Evolutionary conservation across 768 basidiomycete genomes (phyloP), one percentile per base, ranked within the genome.

Genomic region (Psilocybe cubensis): DNA sequence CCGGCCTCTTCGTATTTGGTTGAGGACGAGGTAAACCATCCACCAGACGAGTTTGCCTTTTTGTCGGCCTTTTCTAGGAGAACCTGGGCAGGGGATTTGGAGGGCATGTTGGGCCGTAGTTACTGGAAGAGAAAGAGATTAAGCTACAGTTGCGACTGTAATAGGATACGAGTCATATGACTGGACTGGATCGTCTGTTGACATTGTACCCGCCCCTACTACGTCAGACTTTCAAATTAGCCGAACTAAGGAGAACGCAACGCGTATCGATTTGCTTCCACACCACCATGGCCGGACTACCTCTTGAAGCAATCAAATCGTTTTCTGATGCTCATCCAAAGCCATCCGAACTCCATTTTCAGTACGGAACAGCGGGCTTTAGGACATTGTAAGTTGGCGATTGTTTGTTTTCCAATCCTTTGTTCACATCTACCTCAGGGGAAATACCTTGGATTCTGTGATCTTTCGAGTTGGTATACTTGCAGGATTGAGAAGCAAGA

Each of bases 341-440:
- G 68, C 90, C 87, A n/a, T 65, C 80, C 14, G 72, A 84, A 38
- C 70, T 91, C 29, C 82, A 73, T 18, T 98, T 87, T 66, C 85
- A 89, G 54, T 98, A 97, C 81, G 95, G 95, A 6, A 98, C 95
- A 1, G 95, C 95, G 52, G 95, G 95, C 12, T 98, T 98, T 77
- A 84, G 95, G 68, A 97, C 91, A 3, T 67, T 88, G 95, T 96
- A 74, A 69, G 93, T 76, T 20, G 49, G 54, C 48, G 28, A 41
- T 42, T 38, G 59, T 23, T 42, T 38, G 59, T 23, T 41, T 43
- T 35, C 11, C 43, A 21, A 2, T 47, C 1, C 28, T 18, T 23
- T 12, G 11, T 11, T 52, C 18, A 24, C 3, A 52, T 47, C 53
- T 38, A 45, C 20, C 29, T 21, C 63, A 94, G 92, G 62, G 92